Evolutionary conservation across 116 monocot genomes (phyloP).

Genomic region (Papilionanthe hybrid): DNA sequence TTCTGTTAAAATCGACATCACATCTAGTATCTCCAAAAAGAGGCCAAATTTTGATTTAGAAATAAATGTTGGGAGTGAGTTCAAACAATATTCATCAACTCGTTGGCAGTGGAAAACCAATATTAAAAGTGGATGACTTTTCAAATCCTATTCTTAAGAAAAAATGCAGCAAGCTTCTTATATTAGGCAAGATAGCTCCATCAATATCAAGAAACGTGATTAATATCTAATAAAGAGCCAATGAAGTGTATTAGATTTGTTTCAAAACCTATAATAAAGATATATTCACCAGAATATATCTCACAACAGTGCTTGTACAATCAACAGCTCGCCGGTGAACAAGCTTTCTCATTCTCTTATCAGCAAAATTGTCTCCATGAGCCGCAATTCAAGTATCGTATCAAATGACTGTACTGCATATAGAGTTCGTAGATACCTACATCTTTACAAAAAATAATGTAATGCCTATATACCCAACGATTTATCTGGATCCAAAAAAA

Average conservation of each 20-base stretch:
- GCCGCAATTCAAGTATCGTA: constrained; percentile 35
- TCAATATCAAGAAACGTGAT: not conserved
- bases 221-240: not conserved
- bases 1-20: not conserved
- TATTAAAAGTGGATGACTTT: not conserved
- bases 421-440: not conserved
- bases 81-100: not conserved
- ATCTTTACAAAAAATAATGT: not conserved
- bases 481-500: not conserved
- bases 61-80: not conserved
- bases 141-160: not conserved
- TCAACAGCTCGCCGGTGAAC: constrained; percentile 95
- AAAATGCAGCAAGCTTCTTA: not conserved
- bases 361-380: constrained; percentile 84
- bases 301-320: constrained; percentile 91
- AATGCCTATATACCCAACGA: not conserved
- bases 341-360: constrained; percentile 86
- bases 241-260: not conserved
- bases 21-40: not conserved
- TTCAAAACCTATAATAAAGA: not conserved
- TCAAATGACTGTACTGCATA: not conserved
- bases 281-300: constrained; percentile 68
- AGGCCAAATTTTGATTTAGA: not conserved
- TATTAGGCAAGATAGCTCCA: not conserved
- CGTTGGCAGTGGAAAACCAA: not conserved